Evolutionary conservation across 495 filamentous ascomycete genomes (phyloP).

Genomic region (Penicillium taxi): DNA sequence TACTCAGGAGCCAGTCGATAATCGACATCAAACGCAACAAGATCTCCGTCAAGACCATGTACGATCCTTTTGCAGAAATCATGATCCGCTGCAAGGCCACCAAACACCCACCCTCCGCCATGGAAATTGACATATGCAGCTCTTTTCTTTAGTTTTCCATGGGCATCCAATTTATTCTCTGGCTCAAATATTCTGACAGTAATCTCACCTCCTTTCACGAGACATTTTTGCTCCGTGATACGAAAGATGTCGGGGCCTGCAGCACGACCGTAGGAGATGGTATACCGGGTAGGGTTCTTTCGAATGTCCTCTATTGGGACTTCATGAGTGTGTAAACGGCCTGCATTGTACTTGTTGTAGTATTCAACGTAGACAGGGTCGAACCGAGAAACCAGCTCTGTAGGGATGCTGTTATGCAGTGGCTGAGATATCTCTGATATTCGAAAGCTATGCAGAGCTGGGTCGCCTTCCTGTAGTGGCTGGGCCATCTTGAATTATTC

Average conservation of each 20-base stretch:
- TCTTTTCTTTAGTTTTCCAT: constrained; percentile 25
- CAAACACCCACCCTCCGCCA: constrained; percentile 37
- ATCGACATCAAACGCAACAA: constrained; percentile 35
- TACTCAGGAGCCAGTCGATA: constrained; percentile 34
- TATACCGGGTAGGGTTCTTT: constrained; percentile 31
- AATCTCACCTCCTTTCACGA: constrained; percentile 30
- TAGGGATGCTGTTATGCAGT: constrained; percentile 33
- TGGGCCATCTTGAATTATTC: constrained; percentile 7
- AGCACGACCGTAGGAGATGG: constrained; percentile 28
- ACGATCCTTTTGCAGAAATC: constrained; percentile 33
- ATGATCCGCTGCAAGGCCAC: constrained; percentile 26
- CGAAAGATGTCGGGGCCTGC: constrained; percentile 28
- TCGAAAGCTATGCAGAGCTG: constrained; percentile 18
- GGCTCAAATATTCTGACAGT: constrained; percentile 34
- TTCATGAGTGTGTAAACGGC: constrained; percentile 35
- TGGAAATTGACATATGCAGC: constrained; percentile 35
- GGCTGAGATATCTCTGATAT: constrained; percentile 19
- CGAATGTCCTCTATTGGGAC: constrained; percentile 38
- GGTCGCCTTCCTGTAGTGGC: background rate
- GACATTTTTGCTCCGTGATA: constrained; percentile 34
- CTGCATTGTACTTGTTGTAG: constrained; percentile 34
- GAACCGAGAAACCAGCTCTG: constrained; percentile 23
- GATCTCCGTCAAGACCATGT: constrained; percentile 25
- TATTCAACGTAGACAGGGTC: constrained; percentile 30
- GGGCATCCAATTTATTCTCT: constrained; percentile 16